phyloP scores from a whole-genome alignment of 345 rosid species.

The Laguncularia racemosa region DNA sequence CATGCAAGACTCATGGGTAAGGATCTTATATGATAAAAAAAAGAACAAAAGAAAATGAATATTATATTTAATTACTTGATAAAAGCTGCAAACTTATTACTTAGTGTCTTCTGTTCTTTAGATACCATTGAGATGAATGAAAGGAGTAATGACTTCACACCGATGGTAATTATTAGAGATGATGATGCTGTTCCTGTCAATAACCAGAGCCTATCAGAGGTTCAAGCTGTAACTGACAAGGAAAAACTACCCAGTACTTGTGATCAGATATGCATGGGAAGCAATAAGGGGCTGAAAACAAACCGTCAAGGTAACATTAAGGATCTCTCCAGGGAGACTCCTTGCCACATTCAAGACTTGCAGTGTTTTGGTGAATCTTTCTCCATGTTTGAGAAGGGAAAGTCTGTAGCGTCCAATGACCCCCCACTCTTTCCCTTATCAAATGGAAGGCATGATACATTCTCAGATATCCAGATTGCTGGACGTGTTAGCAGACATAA shows the following conservation, averaged over 20 bases:
- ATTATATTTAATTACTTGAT: slow-evolving; percentile 6
- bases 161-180: slow-evolving; percentile 8
- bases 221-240: slow-evolving; percentile 16
- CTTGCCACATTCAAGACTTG: slow-evolving; percentile 10
- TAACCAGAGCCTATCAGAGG: slow-evolving; percentile 13
- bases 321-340: slow-evolving; percentile 15
- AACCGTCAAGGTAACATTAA: not conserved
- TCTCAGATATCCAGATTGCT: slow-evolving; percentile 12
- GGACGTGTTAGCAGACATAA: slow-evolving; percentile 14
- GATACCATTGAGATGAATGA: slow-evolving; percentile 13
- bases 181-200: slow-evolving; percentile 16
- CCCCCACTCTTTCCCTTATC: slow-evolving; percentile 12
- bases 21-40: slow-evolving; percentile 10
- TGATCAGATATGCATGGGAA: slow-evolving; percentile 7
- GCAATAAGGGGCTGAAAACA: slow-evolving; percentile 3
- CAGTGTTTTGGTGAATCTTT: slow-evolving; percentile 6
- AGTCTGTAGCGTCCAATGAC: slow-evolving; percentile 5
- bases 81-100: not conserved
- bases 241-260: slow-evolving; percentile 12
- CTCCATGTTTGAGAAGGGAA: slow-evolving; percentile 16
- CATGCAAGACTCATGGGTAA: slow-evolving; percentile 10
- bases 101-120: slow-evolving; percentile 9
- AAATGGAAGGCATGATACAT: slow-evolving; percentile 13
- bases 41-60: slow-evolving; percentile 7
- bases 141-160: slow-evolving; percentile 11